A percentile compares a stretch with the other conserved stretches of the same genome.
Conservation (phyloP, 495 filamentous ascomycete species). For the Penicillium waksmanii region DNA sequence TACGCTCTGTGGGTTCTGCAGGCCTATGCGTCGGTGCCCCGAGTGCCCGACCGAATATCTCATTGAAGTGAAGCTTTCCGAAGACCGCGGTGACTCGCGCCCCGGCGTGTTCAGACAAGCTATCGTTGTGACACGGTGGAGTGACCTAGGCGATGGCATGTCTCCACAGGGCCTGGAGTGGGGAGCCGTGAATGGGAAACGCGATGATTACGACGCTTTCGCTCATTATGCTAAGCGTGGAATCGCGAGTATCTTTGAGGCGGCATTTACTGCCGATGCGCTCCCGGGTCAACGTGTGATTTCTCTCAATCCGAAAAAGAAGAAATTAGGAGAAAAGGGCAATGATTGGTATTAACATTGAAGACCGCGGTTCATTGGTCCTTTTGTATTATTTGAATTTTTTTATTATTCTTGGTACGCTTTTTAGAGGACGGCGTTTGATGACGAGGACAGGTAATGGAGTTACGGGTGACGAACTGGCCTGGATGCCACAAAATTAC, state of each 20-base stretch:
- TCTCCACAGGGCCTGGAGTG: slow-evolving; percentile 49
- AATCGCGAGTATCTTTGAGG: slow-evolving; percentile 61
- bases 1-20: slow-evolving; percentile 54
- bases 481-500: slow-evolving; percentile 3
- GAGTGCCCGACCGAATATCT: slow-evolving; percentile 65
- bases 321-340: slow-evolving; percentile 50
- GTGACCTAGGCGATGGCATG: slow-evolving; percentile 58
- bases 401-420: not conserved
- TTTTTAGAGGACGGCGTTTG: slow-evolving; percentile 3
- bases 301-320: slow-evolving; percentile 55
- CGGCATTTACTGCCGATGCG: slow-evolving; percentile 52
- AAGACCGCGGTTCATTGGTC: not conserved
- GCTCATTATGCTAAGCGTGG: slow-evolving; percentile 50
- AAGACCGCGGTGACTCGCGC: slow-evolving; percentile 42
- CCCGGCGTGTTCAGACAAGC: slow-evolving; percentile 54
- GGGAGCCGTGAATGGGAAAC: slow-evolving; percentile 51
- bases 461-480: not conserved
- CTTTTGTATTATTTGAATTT: not conserved
- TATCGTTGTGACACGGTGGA: slow-evolving; percentile 63
- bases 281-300: slow-evolving; percentile 60
- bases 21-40: slow-evolving; percentile 60
- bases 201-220: slow-evolving; percentile 55
- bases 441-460: not conserved
- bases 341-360: slow-evolving; percentile 52
- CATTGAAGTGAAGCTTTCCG: slow-evolving; percentile 57